Base-by-base conservation (phyloP, 148 eudicot species). In the Silene uniflora region DNA sequence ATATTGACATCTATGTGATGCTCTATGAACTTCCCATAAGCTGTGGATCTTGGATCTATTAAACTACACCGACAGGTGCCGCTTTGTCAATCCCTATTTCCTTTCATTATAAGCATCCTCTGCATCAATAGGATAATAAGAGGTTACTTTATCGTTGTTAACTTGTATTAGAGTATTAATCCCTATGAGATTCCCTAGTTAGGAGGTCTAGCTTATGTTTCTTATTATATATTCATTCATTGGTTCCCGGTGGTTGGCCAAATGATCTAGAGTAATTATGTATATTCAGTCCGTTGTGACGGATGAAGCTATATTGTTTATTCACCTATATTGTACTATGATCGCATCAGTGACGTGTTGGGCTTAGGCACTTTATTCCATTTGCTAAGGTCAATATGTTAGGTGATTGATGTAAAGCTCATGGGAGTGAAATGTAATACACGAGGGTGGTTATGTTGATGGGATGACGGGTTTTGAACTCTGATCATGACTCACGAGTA, bases 361-460 rank as follows among this genome's bases (percentile, higher is more conserved):
- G 69, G 21, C 56, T 52, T 52, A 39, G 39, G 56, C 56, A 14
- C 17, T 52, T 52, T 52, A 52, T 52, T 52, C 56, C 56, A 52
- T 3, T 3, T 52, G 56, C 17, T 52, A 52, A 52, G 56, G 56
- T 52, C 56, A 52, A 13, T 29, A 27, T 65, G 59, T 66, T 66
- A 66, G 47, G 21, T 66, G 72, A 69, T 32, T 62, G 27, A 70
- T 21, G n/a, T 54, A 58, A 69, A 70, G 56, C 23, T 79, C 62
- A 63, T 70, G 75, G 59, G 39, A 2, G 25, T 60, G 14, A 21
- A 24, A 17, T 59, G 32, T n/a, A 32, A 27, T 65, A 4, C 12
- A 24, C 19, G 14, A 13, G 5, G 19, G 2, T 13, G 0, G 18
- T 52, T 52, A 52, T 52, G 56, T 32, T 32, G 35, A 32, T 5